Evolutionary conservation across 2,329 filamentous ascomycete genomes (phyloP), one percentile per base, ranked within the genome.

Genomic region (Nigrospora osmanthi): DNA sequence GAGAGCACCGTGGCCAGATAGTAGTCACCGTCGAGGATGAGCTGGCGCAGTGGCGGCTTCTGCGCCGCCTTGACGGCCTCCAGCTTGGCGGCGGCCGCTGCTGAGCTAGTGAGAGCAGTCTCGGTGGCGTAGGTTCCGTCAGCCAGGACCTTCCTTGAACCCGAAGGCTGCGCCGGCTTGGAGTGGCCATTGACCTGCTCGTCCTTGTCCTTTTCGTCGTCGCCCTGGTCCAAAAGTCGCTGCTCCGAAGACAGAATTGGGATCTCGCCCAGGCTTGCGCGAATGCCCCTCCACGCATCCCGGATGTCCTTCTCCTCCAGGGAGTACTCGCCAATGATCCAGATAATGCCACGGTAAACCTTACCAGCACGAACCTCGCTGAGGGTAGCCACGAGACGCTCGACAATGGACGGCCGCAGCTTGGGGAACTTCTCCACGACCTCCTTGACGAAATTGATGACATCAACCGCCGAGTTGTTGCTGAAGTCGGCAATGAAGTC

Each of bases 401-500:
- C 81, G 7, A 97, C 85, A 54, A 98, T 97, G 1, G 87, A 86
- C 32, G 83, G 80, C 49, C 93, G 83, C 47, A 98, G 77, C 56
- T 87, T 83, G 9, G 93, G 93, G 72, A 97, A 98, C 60, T 95
- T 95, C 69, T 98, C 93, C 7, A 97, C 91, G 4, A 98, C 93
- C 64, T 98, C 93, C 69, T 98, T 98, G 52, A 98, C 90, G 61
- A 98, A 98, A 45, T 89, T 90, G 60, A 98, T 97, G 44, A 98
- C 91, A 65, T 98, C 93, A 30, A 98, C 88, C 1, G 93, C 93
- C 2, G 91, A 95, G 38, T 87, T 86, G 60, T 95, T 96, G 73
- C 95, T 97, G 65, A 97, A 96, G 65, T 98, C 93, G 42, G 87
- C 89, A 59, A 98, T 96, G 63, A 97, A 97, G 67, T 98, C 93